Base-by-base conservation (phyloP, 1,139 yeast species). In the Nakaseomyces uthaithaninus region DNA sequence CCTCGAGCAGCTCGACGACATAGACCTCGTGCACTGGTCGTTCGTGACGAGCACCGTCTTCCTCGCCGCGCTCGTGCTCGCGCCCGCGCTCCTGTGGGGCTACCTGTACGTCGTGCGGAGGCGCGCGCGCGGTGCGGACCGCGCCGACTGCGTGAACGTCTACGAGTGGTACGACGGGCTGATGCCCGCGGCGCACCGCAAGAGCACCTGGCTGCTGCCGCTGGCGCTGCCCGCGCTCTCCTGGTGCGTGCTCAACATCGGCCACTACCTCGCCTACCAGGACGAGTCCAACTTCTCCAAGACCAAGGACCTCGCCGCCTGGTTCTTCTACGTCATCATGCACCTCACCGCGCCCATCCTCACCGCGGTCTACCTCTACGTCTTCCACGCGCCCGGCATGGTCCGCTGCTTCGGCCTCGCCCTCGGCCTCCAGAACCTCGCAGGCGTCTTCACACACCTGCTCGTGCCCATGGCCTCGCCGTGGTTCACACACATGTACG, bases 381-480 rank as follows among this genome's bases (percentile, higher is more conserved):
- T 77, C n/a, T 78, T 77, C 65, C 82, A 77, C 42, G 69, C 77
- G 1, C 81, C 80, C 9, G 83, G 81, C 1, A 72, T 75, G 0
- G 42, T 76, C 10, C 74, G 69, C 47, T 63, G 67, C 48, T 79
- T 76, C 49, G 64, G 75, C 1, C 51, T 71, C 25, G 70, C 75
- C 1, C 52, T 79, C 28, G 85, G 86, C 2, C 41, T 67, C 16
- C 84, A 77, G 55, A 79, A 78, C 51, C 68, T 77, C 7, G 59
- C 67, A 3, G 83, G 83, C 10, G 80, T 77, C 1, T 38, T 69
- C 30, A 77, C 83, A 5, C 85, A 79, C 55, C 59, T 79, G 36
- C 42, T 69, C 11, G 66, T 77, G 51, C 85, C 86, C 12, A 77
- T 75, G 53, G 82, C 84, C 0, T 80, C 85, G 1, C 86, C 86